Evolutionary conservation across 2,329 filamentous ascomycete species (phyloP), one percentile per base, ranked within the genome.

Genomic region (Trichothecium roseum): DNA sequence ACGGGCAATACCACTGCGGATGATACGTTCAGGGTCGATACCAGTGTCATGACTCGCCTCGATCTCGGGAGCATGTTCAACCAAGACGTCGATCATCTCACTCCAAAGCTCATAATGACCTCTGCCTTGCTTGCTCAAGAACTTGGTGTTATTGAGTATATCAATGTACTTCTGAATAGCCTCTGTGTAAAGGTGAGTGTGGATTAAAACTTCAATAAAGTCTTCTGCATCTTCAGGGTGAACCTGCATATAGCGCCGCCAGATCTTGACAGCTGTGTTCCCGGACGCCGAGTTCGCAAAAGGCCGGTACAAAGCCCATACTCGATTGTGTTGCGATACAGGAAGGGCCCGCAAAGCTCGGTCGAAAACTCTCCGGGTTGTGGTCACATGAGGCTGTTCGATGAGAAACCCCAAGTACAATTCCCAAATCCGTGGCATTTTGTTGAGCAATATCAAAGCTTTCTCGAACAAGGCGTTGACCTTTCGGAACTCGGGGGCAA

Each of bases 381-480:
- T 70, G 7, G 89, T 95, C 41, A 98, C 78, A 36, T 93, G 66
- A n/a, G 91, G 91, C 56, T 98, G 91, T 51, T 84, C 78, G 54
- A 89, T 77, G 39, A 98, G 68, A 53, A 98, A 96, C 33, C 74
- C 74, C 42, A 98, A 77, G 56, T 95, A 98, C 78, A 96, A 85
- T 56, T 95, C 88, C 93, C 91, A 98, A 54, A 98, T 91, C 46
- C 78, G 76, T 17, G 93, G 91, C 91, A 98, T 98, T 64, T 98
- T 98, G 64, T 98, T 95, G 42, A 98, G 73, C 28, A 98, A 70
- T 39, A 95, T 84, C 35, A 98, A 66, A 4, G 91, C 88, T 47
- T 85, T 76, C 63, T 98, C 91, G 55, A 94, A 98, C 28, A 96
- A 75, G 36, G 84, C 73, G 56, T 98, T 98, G 55, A 96, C 87